Base-by-base conservation (phyloP, 208 protist genomes). In the Trypanosoma melophagium region DNA sequence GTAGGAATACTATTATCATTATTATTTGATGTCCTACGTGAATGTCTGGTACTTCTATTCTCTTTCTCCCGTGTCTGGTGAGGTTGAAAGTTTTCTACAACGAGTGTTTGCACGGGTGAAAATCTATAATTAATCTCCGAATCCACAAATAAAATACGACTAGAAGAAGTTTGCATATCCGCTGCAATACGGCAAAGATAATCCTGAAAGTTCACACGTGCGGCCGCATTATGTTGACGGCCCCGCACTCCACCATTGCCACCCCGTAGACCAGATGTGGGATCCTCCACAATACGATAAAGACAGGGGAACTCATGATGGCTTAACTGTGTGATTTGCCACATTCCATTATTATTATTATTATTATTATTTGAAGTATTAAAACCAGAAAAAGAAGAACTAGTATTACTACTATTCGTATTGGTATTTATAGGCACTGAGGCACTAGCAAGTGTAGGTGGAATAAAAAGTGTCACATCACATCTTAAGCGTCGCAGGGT, bases 121-220 rank as follows among this genome's bases (percentile, higher is more conserved):
- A 81, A 92, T 35, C 89, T 86, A 51, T 90, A 92, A 72, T 92
- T 93, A 17, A 95, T 76, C 72, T 95, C 86, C 7, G 80, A 66
- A 60, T 95, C 89, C n/a, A 95, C 66, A 57, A 92, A 91, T 13
- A 95, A 63, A n/a, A 95, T 78, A 35, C 86, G 86, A 12, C 45
- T 54, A 3, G 77, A 66, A 8, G 71, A 71, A 22, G 70, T 73
- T n/a, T 79, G 62, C 19, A 69, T 56, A 22, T 74, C 72, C 14
- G 72, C 58, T 1, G 83, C 80, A 4, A 78, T 47, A n/a, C 63
- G 69, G 53, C 59, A 60, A 21, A 94, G 76, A 65, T 77, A 87
- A 42, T 84, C 70, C 10, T 77, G 76, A 79, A 90, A 94, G 72
- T 91, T 91, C 25, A 64, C 61, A 12, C 75, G 63, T 14, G 81